These are phyloP conservation scores for Colletotrichum sojae DNA, from an alignment of 2,329 filamentous ascomycete species.

Conservation along the genomic window DNA sequence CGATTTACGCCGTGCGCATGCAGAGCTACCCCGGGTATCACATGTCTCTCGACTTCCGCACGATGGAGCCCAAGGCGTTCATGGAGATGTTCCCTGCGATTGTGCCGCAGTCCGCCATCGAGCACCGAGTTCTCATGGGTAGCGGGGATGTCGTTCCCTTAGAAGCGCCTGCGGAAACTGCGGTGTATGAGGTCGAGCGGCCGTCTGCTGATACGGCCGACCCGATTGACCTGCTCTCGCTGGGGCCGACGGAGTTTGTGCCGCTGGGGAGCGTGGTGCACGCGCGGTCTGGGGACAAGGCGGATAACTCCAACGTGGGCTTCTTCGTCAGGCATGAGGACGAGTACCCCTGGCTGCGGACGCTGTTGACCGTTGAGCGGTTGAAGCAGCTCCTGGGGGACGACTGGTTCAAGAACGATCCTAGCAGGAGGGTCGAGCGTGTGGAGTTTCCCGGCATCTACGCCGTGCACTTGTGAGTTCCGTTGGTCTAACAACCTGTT, in stretches of 20 bases:
- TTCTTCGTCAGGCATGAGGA: conserved; percentile 56
- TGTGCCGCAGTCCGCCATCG: conserved; percentile 47
- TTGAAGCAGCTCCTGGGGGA: conserved; percentile 45
- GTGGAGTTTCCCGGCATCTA: conserved; percentile 35
- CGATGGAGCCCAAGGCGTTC: conserved; percentile 58
- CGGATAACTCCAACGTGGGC: conserved; percentile 54
- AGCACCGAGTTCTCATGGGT: conserved; percentile 45
- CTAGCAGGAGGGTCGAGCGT: conserved; percentile 16
- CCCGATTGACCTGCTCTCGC: conserved; percentile 17
- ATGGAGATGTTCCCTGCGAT: conserved; percentile 59
- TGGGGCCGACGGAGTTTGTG: conserved; percentile 19
- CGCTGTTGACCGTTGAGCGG: conserved; percentile 49
- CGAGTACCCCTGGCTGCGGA: conserved; percentile 57
- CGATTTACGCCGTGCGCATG: conserved; percentile 56
- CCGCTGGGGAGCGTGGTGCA: conserved; percentile 52
- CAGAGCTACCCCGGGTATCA: conserved; percentile 60
- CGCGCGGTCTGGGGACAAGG: conserved; percentile 56
- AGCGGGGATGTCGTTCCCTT: conserved; percentile 1
- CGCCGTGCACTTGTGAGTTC: conserved; percentile 40
- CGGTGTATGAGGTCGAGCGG: conserved; percentile 14
- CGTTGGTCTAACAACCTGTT: too few relatives aligned
- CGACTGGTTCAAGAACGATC: conserved; percentile 42
- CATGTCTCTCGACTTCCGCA: conserved; percentile 60
- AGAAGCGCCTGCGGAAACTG: not conserved
- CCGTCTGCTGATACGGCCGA: conserved; percentile 30